phyloP scores from a whole-genome alignment of 2,329 filamentous ascomycete species.

The Chalaropsis thielavioides region DNA sequence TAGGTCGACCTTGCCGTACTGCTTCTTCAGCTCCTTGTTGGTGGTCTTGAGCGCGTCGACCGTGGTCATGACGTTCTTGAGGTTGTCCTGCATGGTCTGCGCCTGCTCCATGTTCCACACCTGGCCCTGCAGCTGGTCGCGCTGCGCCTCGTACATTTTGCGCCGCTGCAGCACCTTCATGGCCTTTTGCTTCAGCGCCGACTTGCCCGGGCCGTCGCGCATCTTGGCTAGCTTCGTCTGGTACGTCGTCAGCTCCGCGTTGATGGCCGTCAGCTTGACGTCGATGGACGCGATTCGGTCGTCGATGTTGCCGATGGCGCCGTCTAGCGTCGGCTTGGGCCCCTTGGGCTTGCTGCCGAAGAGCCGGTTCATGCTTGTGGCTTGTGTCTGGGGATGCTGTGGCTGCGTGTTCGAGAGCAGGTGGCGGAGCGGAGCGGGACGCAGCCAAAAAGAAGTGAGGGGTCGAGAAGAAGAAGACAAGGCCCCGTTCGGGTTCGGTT shows the following conservation, averaged over 20 bases:
- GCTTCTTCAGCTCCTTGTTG: slow-evolving; percentile 78
- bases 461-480: neutral
- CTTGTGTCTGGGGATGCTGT: neutral
- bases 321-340: slow-evolving; percentile 77
- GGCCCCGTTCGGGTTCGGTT: neutral
- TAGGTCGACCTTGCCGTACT: slow-evolving; percentile 94
- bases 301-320: slow-evolving; percentile 76
- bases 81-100: slow-evolving; percentile 94
- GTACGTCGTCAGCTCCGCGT: slow-evolving; percentile 77
- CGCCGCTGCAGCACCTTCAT: slow-evolving; percentile 86
- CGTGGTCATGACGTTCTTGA: slow-evolving; percentile 96
- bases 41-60: slow-evolving; percentile 96
- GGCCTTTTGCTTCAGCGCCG: slow-evolving; percentile 82
- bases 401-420: neutral
- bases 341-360: slow-evolving; percentile 78
- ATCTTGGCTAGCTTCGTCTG: slow-evolving; percentile 78
- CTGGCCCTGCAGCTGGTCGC: slow-evolving; percentile 84
- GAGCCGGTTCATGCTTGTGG: slow-evolving; percentile 67
- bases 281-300: slow-evolving; percentile 73
- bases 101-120: slow-evolving; percentile 99
- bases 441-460: neutral
- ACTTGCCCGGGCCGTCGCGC: slow-evolving; percentile 90
- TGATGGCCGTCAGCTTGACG: slow-evolving; percentile 85
- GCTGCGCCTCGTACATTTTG: slow-evolving; percentile 86
- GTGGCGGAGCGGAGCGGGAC: neutral